phyloP scores from a whole-genome alignment of 2,329 filamentous ascomycete genomes.

The Xylaria sp. region DNA sequence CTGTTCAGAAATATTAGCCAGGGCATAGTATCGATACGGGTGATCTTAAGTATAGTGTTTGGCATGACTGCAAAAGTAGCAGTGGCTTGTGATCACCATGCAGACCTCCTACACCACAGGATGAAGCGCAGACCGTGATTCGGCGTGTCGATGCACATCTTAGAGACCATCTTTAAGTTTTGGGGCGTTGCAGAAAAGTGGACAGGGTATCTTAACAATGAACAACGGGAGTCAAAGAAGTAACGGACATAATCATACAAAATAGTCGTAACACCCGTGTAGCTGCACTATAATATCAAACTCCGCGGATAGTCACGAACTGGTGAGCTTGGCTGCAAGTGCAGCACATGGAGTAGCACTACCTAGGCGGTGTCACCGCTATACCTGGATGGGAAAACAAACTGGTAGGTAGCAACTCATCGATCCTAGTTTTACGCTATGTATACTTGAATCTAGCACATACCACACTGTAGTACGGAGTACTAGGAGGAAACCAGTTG shows the following conservation, averaged over 20 bases:
- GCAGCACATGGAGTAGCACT: constrained; percentile 6
- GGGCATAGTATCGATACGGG: background rate
- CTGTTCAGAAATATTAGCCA: background rate
- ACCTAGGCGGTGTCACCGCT: constrained; percentile 6
- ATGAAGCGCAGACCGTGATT: background rate
- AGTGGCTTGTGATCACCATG: constrained; percentile 14
- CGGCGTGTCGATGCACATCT: too few species aligned
- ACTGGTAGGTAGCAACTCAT: constrained; percentile 5
- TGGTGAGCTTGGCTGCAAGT: background rate
- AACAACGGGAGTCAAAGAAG: background rate
- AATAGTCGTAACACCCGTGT: too few species aligned
- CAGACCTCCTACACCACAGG: background rate
- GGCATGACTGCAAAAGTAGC: background rate
- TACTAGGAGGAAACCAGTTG: constrained; percentile 16
- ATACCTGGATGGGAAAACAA: background rate
- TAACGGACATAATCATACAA: too few species aligned
- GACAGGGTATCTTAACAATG: background rate
- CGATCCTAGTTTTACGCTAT: background rate
- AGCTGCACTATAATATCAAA: too few species aligned
- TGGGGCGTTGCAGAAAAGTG: background rate
- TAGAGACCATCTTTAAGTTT: background rate
- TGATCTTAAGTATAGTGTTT: background rate
- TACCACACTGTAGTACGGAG: background rate
- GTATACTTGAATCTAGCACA: background rate
- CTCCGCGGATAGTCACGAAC: too few species aligned